Evolutionary conservation across 2,329 filamentous ascomycete species (phyloP).

Genomic region (Botrytis squamosa): DNA sequence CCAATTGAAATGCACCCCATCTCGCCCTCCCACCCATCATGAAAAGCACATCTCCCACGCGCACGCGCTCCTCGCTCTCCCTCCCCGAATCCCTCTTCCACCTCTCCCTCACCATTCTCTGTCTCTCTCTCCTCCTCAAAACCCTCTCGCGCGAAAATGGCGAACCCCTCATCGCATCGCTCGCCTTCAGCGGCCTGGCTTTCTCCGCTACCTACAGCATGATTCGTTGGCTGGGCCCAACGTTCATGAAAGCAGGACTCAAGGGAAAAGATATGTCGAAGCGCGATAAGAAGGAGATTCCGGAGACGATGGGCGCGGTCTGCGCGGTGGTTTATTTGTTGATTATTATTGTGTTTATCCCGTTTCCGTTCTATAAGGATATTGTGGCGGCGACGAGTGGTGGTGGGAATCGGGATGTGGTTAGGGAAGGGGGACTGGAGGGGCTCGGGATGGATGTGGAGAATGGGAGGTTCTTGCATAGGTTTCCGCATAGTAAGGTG

Average conservation of each 20-base stretch:
- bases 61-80: conserved; percentile 45
- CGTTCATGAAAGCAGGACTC: conserved; percentile 83
- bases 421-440: conserved; percentile 47
- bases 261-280: conserved; percentile 90
- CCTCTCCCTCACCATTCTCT: conserved; percentile 64
- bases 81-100: conserved; percentile 52
- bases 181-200: conserved; percentile 81
- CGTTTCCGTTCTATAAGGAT: conserved; percentile 97
- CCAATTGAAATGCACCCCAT: neutral
- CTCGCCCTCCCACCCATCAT: neutral
- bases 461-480: conserved; percentile 80
- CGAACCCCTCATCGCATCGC: conserved; percentile 82
- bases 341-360: conserved; percentile 86
- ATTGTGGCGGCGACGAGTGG: conserved; percentile 94
- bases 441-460: conserved; percentile 45
- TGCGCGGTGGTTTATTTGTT: conserved; percentile 92
- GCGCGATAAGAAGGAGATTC: conserved; percentile 71
- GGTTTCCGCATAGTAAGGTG: conserved; percentile 93
- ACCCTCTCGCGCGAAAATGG: conserved; percentile 72
- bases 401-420: conserved; percentile 85
- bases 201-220: conserved; percentile 81
- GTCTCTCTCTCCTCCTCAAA: conserved; percentile 60
- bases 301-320: conserved; percentile 94
- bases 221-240: conserved; percentile 89
- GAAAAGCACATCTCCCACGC: neutral